Conservation (phyloP, 371 early-diverging fungal species). For the Paraphysoderma sedebokerense region DNA sequence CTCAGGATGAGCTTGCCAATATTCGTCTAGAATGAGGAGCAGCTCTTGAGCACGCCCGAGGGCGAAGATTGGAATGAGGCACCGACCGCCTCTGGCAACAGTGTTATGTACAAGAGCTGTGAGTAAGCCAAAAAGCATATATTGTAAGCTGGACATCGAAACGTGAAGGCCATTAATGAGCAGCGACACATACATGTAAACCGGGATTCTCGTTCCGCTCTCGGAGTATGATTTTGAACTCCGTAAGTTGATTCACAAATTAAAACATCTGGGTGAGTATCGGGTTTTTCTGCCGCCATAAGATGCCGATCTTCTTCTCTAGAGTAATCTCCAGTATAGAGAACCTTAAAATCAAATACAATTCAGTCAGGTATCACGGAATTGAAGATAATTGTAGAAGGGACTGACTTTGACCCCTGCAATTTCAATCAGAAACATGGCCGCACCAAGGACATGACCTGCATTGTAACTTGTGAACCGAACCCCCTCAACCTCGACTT, state of each 20-base stretch:
- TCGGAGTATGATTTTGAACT: constrained; percentile 93
- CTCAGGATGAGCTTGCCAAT: constrained; percentile 93
- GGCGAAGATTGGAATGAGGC: constrained; percentile 98
- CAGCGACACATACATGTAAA: constrained; percentile 57
- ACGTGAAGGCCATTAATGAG: neutral
- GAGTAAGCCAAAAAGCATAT: neutral
- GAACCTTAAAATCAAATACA: constrained; percentile 19
- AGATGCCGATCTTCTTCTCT: constrained; percentile 99
- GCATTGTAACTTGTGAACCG: constrained; percentile 96
- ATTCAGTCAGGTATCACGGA: neutral
- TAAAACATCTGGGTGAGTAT: constrained; percentile 75
- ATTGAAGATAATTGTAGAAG: neutral
- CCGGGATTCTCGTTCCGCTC: constrained; percentile 86
- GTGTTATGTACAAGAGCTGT: constrained; percentile 69
- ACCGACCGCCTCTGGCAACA: constrained; percentile 92
- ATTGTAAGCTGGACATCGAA: neutral
- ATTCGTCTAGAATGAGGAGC: constrained; percentile 96
- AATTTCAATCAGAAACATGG: constrained; percentile 98
- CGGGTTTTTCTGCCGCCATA: constrained; percentile 95
- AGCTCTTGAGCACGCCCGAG: constrained; percentile 98
- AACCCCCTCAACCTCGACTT: constrained; percentile 89
- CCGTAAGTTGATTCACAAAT: constrained; percentile 99
- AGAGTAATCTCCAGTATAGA: constrained; percentile 99
- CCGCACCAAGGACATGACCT: constrained; percentile 99
- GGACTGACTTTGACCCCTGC: constrained; percentile 71